These are phyloP conservation scores for Verbena officinalis DNA, from an alignment of 257 asterid species.

Conservation along the genomic window DNA sequence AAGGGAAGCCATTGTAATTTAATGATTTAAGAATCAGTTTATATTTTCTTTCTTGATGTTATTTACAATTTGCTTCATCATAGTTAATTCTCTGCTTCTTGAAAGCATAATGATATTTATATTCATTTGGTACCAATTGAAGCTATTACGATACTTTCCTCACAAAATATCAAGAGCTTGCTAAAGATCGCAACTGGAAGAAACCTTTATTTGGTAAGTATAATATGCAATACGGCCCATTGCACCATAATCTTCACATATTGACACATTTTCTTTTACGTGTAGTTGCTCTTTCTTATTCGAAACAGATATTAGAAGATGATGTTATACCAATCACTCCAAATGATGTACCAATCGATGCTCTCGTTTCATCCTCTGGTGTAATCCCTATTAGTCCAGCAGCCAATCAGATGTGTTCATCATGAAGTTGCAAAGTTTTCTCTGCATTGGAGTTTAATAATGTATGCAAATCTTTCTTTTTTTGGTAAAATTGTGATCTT, in stretches of 20 bases:
- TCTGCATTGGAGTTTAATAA: background rate
- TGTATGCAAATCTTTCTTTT: too few relatives aligned
- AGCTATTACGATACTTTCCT: conserved; percentile 87
- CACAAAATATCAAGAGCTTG: conserved; percentile 68
- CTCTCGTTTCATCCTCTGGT: conserved; percentile 74
- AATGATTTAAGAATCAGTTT: background rate
- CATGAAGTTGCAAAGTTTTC: conserved; percentile 13
- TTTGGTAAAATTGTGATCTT: too few relatives aligned
- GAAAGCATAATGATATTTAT: conserved; percentile 17
- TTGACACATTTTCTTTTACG: conserved; percentile 12
- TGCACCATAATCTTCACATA: background rate
- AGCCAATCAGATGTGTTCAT: conserved; percentile 41
- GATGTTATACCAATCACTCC: conserved; percentile 79
- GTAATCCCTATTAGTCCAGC: conserved; percentile 66
- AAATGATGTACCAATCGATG: conserved; percentile 72
- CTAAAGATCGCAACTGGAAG: conserved; percentile 73
- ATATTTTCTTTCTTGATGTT: background rate
- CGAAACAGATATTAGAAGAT: conserved; percentile 75
- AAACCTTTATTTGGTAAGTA: conserved; percentile 68
- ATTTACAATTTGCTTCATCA: background rate
- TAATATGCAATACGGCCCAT: background rate
- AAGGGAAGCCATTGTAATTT: too few relatives aligned
- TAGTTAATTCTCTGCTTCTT: background rate
- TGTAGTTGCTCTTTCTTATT: conserved; percentile 82
- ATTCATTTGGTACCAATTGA: conserved; percentile 32